A percentile compares a stretch with the other conserved stretches of the same genome.
Evolutionary conservation across 345 rosid genomes (phyloP).

Genomic region (Sonneratia alba): DNA sequence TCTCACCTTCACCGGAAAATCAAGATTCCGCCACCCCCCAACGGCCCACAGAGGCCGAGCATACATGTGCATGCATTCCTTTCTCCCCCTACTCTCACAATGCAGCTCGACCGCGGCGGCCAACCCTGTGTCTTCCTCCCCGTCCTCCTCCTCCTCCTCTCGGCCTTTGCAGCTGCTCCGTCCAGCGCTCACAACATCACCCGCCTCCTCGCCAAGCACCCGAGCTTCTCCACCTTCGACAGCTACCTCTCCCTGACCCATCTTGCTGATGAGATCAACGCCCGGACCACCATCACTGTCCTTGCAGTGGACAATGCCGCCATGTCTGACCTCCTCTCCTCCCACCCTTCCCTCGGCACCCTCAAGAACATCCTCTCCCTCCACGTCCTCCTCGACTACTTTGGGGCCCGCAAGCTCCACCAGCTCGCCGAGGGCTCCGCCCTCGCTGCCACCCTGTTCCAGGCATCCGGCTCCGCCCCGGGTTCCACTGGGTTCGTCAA

Average conservation of each 20-base stretch:
- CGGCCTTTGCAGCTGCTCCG: slow-evolving; percentile 10
- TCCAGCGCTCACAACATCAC: slow-evolving; percentile 67
- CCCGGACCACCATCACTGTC: slow-evolving; percentile 75
- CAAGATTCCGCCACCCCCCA: background rate
- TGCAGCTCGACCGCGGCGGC: slow-evolving; percentile 15
- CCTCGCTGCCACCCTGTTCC: slow-evolving; percentile 85
- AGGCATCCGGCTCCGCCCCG: slow-evolving; percentile 81
- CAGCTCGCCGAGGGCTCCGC: slow-evolving; percentile 81
- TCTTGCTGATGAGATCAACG: slow-evolving; percentile 81
- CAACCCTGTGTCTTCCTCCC: slow-evolving; percentile 1
- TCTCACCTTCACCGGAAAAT: background rate
- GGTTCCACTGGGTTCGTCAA: slow-evolving; percentile 86
- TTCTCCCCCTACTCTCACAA: background rate
- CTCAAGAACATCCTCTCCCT: slow-evolving; percentile 81
- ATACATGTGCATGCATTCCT: no score
- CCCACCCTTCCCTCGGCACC: slow-evolving; percentile 51
- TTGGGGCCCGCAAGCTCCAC: slow-evolving; percentile 85
- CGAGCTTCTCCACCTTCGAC: slow-evolving; percentile 71
- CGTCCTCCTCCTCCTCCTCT: slow-evolving; percentile 20
- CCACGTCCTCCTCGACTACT: slow-evolving; percentile 93
- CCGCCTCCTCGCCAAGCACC: slow-evolving; percentile 52
- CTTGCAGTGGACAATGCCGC: slow-evolving; percentile 76
- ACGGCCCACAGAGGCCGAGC: no score
- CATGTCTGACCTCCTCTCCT: slow-evolving; percentile 56
- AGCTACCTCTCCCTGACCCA: slow-evolving; percentile 70